Conservation (phyloP, 78 protist species). For the Dictyostelium citrinum region DNA sequence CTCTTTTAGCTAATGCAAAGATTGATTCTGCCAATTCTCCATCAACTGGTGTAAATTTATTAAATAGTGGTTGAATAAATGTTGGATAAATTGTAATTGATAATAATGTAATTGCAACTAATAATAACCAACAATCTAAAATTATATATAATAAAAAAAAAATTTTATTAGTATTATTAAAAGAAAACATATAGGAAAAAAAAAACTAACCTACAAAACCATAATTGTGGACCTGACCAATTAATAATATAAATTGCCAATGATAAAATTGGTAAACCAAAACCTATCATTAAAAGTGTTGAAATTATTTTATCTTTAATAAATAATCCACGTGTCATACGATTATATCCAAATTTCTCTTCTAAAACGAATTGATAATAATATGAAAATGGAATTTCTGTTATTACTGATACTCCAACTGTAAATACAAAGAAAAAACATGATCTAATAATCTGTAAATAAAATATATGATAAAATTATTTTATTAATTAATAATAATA, state of each 20-base stretch:
- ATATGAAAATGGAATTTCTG: conserved; percentile 68
- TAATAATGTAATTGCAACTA: conserved; percentile 26
- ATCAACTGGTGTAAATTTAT: conserved; percentile 78
- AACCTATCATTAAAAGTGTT: background rate
- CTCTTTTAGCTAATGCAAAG: conserved; percentile 39
- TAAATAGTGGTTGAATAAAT: conserved; percentile 91
- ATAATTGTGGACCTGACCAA: conserved; percentile 64
- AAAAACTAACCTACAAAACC: conserved; percentile 29
- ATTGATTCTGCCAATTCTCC: conserved; percentile 69
- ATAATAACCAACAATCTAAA: conserved; percentile 66
- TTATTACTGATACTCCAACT: background rate
- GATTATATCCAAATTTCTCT: conserved; percentile 88
- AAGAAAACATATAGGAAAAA: background rate
- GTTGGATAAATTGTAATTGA: conserved; percentile 79
- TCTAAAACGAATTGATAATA: conserved; percentile 88
- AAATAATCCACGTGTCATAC: conserved; percentile 48
- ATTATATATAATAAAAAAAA: background rate
- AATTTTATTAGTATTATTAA: background rate
- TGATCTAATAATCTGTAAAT: conserved; percentile 56
- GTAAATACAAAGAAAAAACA: background rate
- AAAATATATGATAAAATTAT: too few relatives aligned
- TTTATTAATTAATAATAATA: background rate
- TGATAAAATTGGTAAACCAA: conserved; percentile 32
- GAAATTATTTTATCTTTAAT: conserved; percentile 48
- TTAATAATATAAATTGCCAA: conserved; percentile 14